A percentile compares a stretch with the other conserved stretches of the same genome.
Evolutionary conservation across 805 yeast genomes (phyloP).

Genomic region (Vanderwaltozyma verrucispora): DNA sequence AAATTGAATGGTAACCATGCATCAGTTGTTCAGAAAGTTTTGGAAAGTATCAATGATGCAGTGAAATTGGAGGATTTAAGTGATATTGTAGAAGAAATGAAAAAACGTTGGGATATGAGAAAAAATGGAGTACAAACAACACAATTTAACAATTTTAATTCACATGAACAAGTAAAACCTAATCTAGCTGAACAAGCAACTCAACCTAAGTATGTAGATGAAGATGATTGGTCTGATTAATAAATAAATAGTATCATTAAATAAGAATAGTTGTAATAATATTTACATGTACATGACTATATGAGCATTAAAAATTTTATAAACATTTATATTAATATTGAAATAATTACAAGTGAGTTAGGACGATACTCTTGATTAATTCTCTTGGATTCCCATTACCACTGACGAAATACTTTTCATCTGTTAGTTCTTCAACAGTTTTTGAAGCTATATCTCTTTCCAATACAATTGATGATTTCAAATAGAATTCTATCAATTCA

Average conservation of each 20-base stretch:
- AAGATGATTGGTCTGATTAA: constrained; percentile 27
- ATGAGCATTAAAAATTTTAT: background rate
- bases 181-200: background rate
- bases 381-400: constrained; percentile 61
- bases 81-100: constrained; percentile 45
- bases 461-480: constrained; percentile 33
- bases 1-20: constrained; percentile 80
- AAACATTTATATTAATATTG: background rate
- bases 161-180: background rate
- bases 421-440: constrained; percentile 30
- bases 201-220: constrained; percentile 24
- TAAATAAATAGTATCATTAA: background rate
- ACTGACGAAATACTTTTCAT: constrained; percentile 42
- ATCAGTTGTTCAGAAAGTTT: constrained; percentile 69
- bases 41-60: constrained; percentile 77
- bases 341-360: constrained; percentile 8
- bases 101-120: constrained; percentile 53
- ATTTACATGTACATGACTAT: constrained; percentile 8
- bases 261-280: constrained; percentile 2
- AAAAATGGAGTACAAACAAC: constrained; percentile 17
- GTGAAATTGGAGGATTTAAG: constrained; percentile 71
- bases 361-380: constrained; percentile 30
- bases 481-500: constrained; percentile 32
- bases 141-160: background rate
- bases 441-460: constrained; percentile 26